phyloP scores from a whole-genome alignment of 345 rosid genomes.

The Gossypium longicalyx region DNA sequence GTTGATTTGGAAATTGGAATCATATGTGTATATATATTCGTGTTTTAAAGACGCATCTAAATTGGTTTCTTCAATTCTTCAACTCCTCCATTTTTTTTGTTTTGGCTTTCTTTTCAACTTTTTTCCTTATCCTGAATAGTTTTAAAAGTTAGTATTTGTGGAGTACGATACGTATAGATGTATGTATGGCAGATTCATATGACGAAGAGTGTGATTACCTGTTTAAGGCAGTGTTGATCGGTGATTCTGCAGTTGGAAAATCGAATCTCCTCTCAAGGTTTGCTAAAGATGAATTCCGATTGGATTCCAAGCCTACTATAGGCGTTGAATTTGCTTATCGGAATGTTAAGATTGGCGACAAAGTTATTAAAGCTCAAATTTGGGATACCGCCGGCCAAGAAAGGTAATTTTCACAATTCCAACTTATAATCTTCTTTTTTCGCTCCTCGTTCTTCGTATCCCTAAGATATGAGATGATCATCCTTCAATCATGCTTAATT shows the following conservation, averaged over 20 bases:
- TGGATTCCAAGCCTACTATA: conserved; percentile 86
- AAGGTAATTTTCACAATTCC: conserved; percentile 35
- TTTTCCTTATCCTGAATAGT: no score
- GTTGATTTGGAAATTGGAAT: conserved; percentile 7
- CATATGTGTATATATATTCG: not conserved
- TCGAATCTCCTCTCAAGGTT: conserved; percentile 78
- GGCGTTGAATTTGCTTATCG: conserved; percentile 86
- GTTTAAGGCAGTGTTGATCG: conserved; percentile 75
- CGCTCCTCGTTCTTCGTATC: not conserved
- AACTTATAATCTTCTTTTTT: not conserved
- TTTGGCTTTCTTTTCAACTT: not conserved
- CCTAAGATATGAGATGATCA: not conserved
- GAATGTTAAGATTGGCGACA: conserved; percentile 54
- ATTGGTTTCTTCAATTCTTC: not conserved
- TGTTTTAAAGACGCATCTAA: not conserved
- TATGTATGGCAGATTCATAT: conserved; percentile 37
- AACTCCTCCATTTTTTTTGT: not conserved
- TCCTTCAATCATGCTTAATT: not conserved
- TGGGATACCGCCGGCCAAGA: conserved; percentile 98
- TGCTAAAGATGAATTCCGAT: conserved; percentile 60
- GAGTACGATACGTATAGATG: no score
- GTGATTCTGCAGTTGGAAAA: conserved; percentile 81
- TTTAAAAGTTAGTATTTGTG: not conserved
- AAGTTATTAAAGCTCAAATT: conserved; percentile 77
- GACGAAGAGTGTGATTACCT: conserved; percentile 84